Evolutionary conservation across 306 rosid species (phyloP).

Genomic region (Rosa multiflora): DNA sequence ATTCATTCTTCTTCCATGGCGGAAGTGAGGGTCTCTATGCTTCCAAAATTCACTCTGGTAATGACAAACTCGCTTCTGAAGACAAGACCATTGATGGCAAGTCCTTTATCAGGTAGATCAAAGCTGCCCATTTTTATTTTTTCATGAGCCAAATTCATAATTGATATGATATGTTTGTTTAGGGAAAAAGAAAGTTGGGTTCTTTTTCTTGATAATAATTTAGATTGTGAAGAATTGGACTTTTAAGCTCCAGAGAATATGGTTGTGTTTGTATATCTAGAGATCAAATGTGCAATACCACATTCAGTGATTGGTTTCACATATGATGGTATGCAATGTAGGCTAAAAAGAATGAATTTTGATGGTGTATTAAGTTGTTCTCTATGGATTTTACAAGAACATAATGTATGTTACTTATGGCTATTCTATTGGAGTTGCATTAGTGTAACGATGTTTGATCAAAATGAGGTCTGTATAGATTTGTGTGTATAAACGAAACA

Average conservation of each 20-base stretch:
- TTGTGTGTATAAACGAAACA: conserved; percentile 11
- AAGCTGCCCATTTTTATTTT: background rate
- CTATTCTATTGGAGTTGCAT: conserved; percentile 8
- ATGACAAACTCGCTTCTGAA: conserved; percentile 35
- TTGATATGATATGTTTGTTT: conserved; percentile 35
- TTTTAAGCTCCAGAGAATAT: conserved; percentile 6
- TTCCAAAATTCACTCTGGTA: conserved; percentile 32
- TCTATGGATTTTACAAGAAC: background rate
- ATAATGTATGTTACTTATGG: background rate
- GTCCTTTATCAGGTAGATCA: conserved; percentile 64
- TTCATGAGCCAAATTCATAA: background rate
- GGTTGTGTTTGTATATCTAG: conserved; percentile 9
- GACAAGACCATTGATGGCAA: conserved; percentile 58
- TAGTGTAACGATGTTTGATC: background rate
- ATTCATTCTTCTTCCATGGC: conserved; percentile 80
- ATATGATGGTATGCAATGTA: background rate
- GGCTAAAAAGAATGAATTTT: background rate
- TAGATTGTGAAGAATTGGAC: background rate
- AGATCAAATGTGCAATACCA: background rate
- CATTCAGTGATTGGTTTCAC: background rate
- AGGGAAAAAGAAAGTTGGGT: conserved; percentile 8
- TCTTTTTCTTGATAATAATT: conserved; percentile 3
- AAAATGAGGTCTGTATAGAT: conserved; percentile 2
- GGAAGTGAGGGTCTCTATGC: conserved; percentile 82
- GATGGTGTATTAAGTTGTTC: background rate